A percentile compares a stretch with the other conserved stretches of the same genome.
These are phyloP conservation scores for Lachnellula suecica DNA, from an alignment of 2,329 filamentous ascomycete genomes.

Conservation along the genomic window DNA sequence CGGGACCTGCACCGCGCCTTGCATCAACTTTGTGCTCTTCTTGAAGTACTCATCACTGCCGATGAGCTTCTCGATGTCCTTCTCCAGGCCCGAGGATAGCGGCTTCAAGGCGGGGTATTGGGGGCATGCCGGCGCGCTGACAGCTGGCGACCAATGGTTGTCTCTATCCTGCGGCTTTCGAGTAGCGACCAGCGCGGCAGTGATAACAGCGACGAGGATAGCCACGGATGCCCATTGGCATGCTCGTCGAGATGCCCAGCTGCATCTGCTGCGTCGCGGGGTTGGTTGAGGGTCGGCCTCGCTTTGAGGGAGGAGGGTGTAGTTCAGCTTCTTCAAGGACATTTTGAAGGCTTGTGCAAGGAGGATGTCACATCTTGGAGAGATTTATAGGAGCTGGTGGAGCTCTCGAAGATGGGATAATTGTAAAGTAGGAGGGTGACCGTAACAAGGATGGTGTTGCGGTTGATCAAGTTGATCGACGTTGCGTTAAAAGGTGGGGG, in stretches of 20 bases:
- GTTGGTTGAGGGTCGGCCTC: slow-evolving; percentile 1
- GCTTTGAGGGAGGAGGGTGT: slow-evolving; percentile 18
- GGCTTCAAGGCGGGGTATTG: slow-evolving; percentile 20
- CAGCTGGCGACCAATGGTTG: neutral
- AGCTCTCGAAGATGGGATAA: neutral
- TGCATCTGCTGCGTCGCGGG: neutral
- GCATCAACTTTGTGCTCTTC: slow-evolving; percentile 29
- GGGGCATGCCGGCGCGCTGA: slow-evolving; percentile 16
- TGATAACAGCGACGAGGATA: slow-evolving; percentile 2
- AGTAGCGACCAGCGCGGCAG: slow-evolving; percentile 7
- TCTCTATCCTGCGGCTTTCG: slow-evolving; percentile 3
- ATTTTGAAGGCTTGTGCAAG: neutral
- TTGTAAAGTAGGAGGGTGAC: no score
- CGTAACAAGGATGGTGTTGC: no score
- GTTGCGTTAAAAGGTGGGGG: no score
- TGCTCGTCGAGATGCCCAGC: neutral
- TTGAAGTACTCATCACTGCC: slow-evolving; percentile 19
- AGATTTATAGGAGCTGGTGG: neutral
- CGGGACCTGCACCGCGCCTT: slow-evolving; percentile 53
- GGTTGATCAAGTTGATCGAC: no score
- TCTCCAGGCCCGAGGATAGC: slow-evolving; percentile 8
- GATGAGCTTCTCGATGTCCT: slow-evolving; percentile 15
- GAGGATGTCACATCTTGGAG: neutral
- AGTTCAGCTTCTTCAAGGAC: slow-evolving; percentile 13
- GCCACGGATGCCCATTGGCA: slow-evolving; percentile 13